Conservation (phyloP, 2,329 filamentous ascomycete species). For the Fusarium anthophilum region DNA sequence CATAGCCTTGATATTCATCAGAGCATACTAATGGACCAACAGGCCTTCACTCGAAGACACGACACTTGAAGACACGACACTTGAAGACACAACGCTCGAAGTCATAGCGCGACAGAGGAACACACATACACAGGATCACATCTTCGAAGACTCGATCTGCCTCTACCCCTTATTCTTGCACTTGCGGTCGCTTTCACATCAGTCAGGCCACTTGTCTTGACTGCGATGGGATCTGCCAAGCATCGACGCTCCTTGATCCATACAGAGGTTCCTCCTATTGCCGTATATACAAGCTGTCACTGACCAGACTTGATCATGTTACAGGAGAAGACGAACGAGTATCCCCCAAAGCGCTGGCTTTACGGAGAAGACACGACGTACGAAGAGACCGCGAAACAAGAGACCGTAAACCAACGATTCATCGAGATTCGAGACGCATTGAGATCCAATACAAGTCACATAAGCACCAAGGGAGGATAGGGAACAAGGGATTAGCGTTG, state of each 20-base stretch:
- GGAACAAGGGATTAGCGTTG: rapidly evolving
- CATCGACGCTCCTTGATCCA: background rate
- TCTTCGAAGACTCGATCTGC: too few relatives aligned
- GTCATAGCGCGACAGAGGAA: background rate
- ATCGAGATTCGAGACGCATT: background rate
- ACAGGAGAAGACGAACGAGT: background rate
- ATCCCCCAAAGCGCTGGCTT: background rate
- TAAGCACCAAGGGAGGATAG: too few relatives aligned
- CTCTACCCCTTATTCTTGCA: background rate
- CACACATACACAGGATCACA: background rate
- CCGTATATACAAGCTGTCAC: background rate
- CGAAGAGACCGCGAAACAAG: background rate
- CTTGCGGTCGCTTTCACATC: background rate
- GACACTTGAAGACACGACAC: background rate
- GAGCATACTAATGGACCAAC: background rate
- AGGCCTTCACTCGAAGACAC: background rate
- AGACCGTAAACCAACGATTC: background rate
- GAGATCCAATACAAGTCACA: too few relatives aligned
- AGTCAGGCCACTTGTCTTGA: background rate
- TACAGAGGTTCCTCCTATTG: too few relatives aligned
- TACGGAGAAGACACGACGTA: background rate
- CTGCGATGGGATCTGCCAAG: background rate
- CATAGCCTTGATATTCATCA: too few relatives aligned
- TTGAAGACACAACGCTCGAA: background rate
- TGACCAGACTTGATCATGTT: background rate